These are phyloP conservation scores for Gossypium raimondii DNA, from an alignment of 345 rosid genomes.

Conservation along the genomic window DNA sequence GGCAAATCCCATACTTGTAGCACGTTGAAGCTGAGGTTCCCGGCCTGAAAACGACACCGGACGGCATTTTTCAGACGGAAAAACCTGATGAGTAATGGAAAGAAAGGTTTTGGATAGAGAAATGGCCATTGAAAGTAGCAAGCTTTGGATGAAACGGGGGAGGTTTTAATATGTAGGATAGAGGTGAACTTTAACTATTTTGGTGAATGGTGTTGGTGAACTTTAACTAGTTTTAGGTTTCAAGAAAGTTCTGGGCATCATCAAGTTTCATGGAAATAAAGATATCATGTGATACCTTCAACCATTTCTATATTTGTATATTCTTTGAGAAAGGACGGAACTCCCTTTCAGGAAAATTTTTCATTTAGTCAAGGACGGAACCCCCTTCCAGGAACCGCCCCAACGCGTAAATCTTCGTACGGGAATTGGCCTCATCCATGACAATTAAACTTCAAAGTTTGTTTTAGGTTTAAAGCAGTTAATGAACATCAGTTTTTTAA, in stretches of 20 bases:
- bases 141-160: neutral
- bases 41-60: slow-evolving; percentile 7
- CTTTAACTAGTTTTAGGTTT: neutral
- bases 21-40: neutral
- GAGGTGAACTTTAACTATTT: neutral
- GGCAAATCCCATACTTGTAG: neutral
- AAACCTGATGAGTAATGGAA: neutral
- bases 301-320: too few relatives aligned
- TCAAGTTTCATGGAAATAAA: too few relatives aligned
- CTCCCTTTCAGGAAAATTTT: too few relatives aligned
- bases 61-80: slow-evolving; percentile 2
- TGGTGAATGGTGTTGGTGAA: neutral
- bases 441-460: too few relatives aligned
- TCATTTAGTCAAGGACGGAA: too few relatives aligned
- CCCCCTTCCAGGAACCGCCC: too few relatives aligned
- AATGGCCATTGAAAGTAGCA: slow-evolving; percentile 34
- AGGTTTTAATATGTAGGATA: neutral
- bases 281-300: too few relatives aligned
- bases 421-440: too few relatives aligned
- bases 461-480: too few relatives aligned
- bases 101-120: slow-evolving; percentile 30
- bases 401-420: too few relatives aligned
- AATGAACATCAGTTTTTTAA: too few relatives aligned
- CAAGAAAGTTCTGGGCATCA: neutral
- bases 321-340: too few relatives aligned